These are phyloP conservation scores for Termitomyces sp. DNA, from an alignment of 768 basidiomycete genomes.

Conservation along the genomic window DNA sequence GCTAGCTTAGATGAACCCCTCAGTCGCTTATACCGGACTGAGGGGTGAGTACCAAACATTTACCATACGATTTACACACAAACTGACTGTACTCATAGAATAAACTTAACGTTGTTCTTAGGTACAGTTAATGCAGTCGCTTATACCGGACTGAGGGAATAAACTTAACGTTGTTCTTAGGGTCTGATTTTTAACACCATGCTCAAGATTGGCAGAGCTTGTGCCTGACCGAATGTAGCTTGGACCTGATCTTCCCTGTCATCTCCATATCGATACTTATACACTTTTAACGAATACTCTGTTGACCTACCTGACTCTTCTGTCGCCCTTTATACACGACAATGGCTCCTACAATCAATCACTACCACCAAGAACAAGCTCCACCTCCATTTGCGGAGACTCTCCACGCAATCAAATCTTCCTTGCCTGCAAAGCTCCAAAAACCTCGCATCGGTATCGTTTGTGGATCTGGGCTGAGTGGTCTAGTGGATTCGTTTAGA, in stretches of 20 bases:
- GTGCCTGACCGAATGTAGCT: not conserved
- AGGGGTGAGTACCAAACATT: no score
- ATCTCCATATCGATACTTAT: not conserved
- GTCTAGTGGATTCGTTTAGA: slow-evolving; percentile 57
- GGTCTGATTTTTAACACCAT: no score
- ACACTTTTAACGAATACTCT: not conserved
- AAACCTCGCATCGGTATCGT: slow-evolving; percentile 73
- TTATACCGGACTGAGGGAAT: no score
- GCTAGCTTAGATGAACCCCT: no score
- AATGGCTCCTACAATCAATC: not conserved
- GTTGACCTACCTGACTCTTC: not conserved
- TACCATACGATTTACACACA: no score
- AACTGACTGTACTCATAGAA: no score
- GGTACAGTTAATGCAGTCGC: no score
- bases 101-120: no score
- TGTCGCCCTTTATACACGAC: not conserved
- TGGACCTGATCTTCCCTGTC: not conserved
- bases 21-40: no score
- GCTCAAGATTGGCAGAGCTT: not conserved
- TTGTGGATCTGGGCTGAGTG: slow-evolving; percentile 82
- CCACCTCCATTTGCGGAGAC: slow-evolving; percentile 19
- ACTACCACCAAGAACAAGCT: not conserved
- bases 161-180: no score
- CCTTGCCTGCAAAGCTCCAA: slow-evolving; percentile 28
- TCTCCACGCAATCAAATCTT: slow-evolving; percentile 24